These are phyloP conservation scores for Buxus sempervirens DNA, from an alignment of 164 flowering plant species.

Conservation along the genomic window DNA sequence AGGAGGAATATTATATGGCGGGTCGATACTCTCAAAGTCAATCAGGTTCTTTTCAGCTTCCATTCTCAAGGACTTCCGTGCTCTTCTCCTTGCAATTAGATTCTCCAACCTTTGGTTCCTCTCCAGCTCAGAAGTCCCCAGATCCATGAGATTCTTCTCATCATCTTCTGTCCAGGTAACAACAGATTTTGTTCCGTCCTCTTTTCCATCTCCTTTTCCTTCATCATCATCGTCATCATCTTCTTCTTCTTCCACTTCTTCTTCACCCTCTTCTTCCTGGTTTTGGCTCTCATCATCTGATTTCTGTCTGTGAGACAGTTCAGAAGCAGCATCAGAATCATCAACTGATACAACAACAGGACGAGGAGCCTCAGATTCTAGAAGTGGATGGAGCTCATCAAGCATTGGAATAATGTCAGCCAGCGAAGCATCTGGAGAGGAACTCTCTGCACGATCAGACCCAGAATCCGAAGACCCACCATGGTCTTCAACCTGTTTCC, in stretches of 20 bases:
- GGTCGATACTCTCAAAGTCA: slow-evolving; percentile 63
- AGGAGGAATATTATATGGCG: slow-evolving; percentile 49
- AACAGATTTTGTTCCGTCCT: slow-evolving; percentile 45
- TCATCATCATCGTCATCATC: slow-evolving; percentile 34
- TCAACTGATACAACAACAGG: slow-evolving; percentile 33
- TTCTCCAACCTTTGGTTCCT: slow-evolving; percentile 79
- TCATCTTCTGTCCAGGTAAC: slow-evolving; percentile 93
- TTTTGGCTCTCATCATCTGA: slow-evolving; percentile 43
- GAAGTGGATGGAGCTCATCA: slow-evolving; percentile 89
- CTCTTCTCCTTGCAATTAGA: slow-evolving; percentile 75
- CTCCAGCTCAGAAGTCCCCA: slow-evolving; percentile 61
- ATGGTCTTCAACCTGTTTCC: slow-evolving; percentile 30
- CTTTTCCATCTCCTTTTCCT: slow-evolving; percentile 33
- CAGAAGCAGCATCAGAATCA: slow-evolving; percentile 41
- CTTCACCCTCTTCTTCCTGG: slow-evolving; percentile 41
- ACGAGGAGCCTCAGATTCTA: slow-evolving; percentile 50
- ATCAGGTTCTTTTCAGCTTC: slow-evolving; percentile 71
- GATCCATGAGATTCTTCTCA: slow-evolving; percentile 82
- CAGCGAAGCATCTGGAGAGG: slow-evolving; percentile 94
- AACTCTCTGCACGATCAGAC: slow-evolving; percentile 75
- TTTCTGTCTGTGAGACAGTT: slow-evolving; percentile 30
- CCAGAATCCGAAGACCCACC: slow-evolving; percentile 40
- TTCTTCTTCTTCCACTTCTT: slow-evolving; percentile 32
- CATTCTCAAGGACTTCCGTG: slow-evolving; percentile 47
- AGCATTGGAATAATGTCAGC: slow-evolving; percentile 89